A percentile compares a stretch with the other conserved stretches of the same genome.
Evolutionary conservation across 805 yeast species (phyloP).

Genomic region (Starmerella powellii): DNA sequence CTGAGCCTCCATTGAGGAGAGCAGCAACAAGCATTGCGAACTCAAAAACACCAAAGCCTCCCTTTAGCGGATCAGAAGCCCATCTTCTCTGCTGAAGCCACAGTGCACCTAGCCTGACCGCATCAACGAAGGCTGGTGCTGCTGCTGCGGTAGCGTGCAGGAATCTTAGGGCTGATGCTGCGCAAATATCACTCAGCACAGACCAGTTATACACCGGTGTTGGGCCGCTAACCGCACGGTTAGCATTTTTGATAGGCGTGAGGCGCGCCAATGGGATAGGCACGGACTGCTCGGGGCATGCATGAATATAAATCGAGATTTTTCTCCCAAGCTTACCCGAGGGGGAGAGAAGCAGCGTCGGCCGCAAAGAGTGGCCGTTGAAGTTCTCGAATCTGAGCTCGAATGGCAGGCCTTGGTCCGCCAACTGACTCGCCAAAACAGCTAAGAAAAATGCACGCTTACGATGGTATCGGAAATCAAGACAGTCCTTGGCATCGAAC

Average conservation of each 20-base stretch:
- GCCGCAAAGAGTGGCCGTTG: constrained; percentile 67
- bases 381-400: constrained; percentile 52
- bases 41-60: constrained; percentile 89
- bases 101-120: constrained; percentile 70
- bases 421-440: constrained; percentile 39
- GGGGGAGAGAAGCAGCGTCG: constrained; percentile 47
- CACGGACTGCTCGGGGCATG: constrained; percentile 53
- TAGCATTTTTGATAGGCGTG: constrained; percentile 67
- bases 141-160: constrained; percentile 51
- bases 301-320: constrained; percentile 57
- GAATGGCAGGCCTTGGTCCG: constrained; percentile 34
- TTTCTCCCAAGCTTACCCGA: constrained; percentile 28
- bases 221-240: constrained; percentile 41
- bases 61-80: constrained; percentile 40
- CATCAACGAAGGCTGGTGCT: constrained; percentile 66
- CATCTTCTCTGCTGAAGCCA: constrained; percentile 89
- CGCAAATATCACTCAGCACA: constrained; percentile 53
- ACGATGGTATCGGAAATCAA: constrained; percentile 80
- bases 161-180: constrained; percentile 59
- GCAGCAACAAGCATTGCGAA: constrained; percentile 72
- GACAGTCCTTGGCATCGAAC: constrained; percentile 76
- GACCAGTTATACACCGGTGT: constrained; percentile 85
- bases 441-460: constrained; percentile 83
- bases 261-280: constrained; percentile 65
- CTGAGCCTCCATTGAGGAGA: constrained; percentile 63